phyloP scores from a whole-genome alignment of 495 filamentous ascomycete genomes.

The Podospora comata region DNA sequence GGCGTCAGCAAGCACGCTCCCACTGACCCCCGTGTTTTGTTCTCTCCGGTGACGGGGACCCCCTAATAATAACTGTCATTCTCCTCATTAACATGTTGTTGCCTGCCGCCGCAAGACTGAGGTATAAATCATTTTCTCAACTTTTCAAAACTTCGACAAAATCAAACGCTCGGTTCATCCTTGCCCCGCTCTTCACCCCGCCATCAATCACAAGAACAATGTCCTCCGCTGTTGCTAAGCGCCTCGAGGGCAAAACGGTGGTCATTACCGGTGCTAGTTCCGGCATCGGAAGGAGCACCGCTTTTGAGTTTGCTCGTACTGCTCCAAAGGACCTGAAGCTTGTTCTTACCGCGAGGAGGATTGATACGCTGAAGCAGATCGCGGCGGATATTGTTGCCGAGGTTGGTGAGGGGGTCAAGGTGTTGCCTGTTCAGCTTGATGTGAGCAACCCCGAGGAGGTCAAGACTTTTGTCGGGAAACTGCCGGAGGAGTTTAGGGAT shows the following conservation, averaged over 20 bases:
- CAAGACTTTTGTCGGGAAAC: slow-evolving; percentile 62
- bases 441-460: slow-evolving; percentile 79
- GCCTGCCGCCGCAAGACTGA: background rate
- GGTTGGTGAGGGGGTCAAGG: slow-evolving; percentile 76
- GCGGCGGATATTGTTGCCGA: slow-evolving; percentile 74
- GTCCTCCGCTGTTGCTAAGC: slow-evolving; percentile 74
- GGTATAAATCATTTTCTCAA: background rate
- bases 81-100: background rate
- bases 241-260: slow-evolving; percentile 91
- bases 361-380: slow-evolving; percentile 73
- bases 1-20: background rate
- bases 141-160: background rate
- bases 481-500: slow-evolving; percentile 81
- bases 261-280: slow-evolving; percentile 91
- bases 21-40: background rate
- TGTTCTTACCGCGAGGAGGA: slow-evolving; percentile 79
- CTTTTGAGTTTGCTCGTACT: slow-evolving; percentile 88
- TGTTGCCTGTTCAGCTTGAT: slow-evolving; percentile 79
- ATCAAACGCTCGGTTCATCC: background rate
- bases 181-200: slow-evolving; percentile 1
- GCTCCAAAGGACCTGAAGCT: slow-evolving; percentile 74
- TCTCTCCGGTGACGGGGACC: background rate
- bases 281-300: slow-evolving; percentile 83
- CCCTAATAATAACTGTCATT: background rate
- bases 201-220: slow-evolving; percentile 23